These are phyloP conservation scores for Fusarium paranaense DNA, from an alignment of 2,329 filamentous ascomycete genomes.

Conservation along the genomic window DNA sequence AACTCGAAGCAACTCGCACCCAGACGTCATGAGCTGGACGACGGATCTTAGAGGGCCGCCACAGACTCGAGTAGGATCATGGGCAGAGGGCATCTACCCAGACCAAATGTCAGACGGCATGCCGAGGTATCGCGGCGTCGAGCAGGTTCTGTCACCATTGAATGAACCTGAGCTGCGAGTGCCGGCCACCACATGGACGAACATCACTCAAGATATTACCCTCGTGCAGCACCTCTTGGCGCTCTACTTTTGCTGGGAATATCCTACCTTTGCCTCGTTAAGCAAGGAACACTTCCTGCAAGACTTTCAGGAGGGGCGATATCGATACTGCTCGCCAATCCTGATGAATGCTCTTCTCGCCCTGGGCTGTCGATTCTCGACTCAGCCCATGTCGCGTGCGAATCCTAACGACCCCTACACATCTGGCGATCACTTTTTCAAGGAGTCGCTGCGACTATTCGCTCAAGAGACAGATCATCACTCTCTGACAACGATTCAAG, in stretches of 20 bases:
- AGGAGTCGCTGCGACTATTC: constrained; percentile 73
- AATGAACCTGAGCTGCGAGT: constrained; percentile 58
- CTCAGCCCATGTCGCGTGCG: constrained; percentile 71
- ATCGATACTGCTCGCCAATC: constrained; percentile 75
- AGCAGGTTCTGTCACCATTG: constrained; percentile 62
- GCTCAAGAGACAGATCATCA: constrained; percentile 69
- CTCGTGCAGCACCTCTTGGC: constrained; percentile 73
- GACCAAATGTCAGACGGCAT: constrained; percentile 48
- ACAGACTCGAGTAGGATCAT: constrained; percentile 61
- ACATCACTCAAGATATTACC: constrained; percentile 65
- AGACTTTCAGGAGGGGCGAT: constrained; percentile 71
- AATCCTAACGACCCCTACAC: constrained; percentile 71
- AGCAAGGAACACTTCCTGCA: constrained; percentile 77
- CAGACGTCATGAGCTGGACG: constrained; percentile 61
- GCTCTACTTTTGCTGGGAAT: constrained; percentile 81
- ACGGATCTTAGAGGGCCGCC: constrained; percentile 53
- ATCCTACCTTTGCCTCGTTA: constrained; percentile 79
- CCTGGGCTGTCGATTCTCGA: constrained; percentile 76
- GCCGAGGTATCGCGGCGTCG: constrained; percentile 54
- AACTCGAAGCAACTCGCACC: constrained; percentile 59
- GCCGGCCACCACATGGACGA: constrained; percentile 67
- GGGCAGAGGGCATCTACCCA: constrained; percentile 59
- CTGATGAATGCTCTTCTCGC: constrained; percentile 75
- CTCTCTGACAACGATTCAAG: constrained; percentile 77
- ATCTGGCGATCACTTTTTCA: constrained; percentile 80